Evolutionary conservation across 129 eudicot genomes (phyloP).

Genomic region (Kitagawia praeruptora): DNA sequence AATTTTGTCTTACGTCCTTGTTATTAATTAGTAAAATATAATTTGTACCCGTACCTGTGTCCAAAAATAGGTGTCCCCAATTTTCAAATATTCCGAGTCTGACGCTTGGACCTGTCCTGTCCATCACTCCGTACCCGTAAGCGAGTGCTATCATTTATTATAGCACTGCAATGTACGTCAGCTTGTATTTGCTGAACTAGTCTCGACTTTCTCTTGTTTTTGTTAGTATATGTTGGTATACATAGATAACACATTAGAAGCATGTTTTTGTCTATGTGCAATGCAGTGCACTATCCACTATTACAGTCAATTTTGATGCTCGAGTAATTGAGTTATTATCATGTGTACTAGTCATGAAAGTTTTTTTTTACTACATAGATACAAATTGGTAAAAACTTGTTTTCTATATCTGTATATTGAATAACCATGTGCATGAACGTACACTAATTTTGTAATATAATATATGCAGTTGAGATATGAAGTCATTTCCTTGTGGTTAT

Average conservation of each 20-base stretch:
- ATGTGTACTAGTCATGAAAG: neutral
- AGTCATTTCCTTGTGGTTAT: constrained; percentile 1
- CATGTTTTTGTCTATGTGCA: neutral
- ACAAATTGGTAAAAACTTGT: neutral
- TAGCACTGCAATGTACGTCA: neutral
- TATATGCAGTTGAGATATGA: neutral
- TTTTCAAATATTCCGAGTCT: neutral
- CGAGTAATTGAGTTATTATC: neutral
- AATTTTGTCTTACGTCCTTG: neutral
- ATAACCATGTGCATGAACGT: neutral
- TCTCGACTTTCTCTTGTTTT: neutral
- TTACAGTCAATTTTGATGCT: neutral
- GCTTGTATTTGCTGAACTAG: neutral
- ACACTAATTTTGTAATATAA: neutral
- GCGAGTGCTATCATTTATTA: neutral
- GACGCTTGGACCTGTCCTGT: neutral
- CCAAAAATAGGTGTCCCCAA: neutral
- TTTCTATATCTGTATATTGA: neutral
- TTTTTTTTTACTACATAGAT: neutral
- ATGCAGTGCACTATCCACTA: neutral
- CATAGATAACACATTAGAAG: neutral
- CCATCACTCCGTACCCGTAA: neutral
- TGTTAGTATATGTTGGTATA: neutral
- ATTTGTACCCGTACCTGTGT: neutral
- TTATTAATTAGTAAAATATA: no score